Evolutionary conservation across 345 rosid genomes (phyloP).

Genomic region (rapeseed (Brassica napus)): Da-Ae NC_063440.1:16230501-16231000

Average conservation of each 20-base stretch:
- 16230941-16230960: slow-evolving; percentile 37
- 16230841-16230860: slow-evolving; percentile 4
- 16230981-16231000: slow-evolving; percentile 69
- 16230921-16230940: slow-evolving; percentile 40
- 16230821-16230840: slow-evolving; percentile 1
- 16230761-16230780: not conserved
- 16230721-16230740: no score
- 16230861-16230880: slow-evolving; percentile 5
- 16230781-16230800: not conserved
- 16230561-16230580: slow-evolving; percentile 58
- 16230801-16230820: slow-evolving; percentile 17
- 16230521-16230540: slow-evolving; percentile 7
- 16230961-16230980: slow-evolving; percentile 52
- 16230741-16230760: no score
- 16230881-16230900: not conserved
- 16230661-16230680: slow-evolving; percentile 8
- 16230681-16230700: slow-evolving; percentile 25
- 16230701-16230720: not conserved
- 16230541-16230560: slow-evolving; percentile 43
- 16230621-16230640: slow-evolving; percentile 43
- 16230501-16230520: not conserved
- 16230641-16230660: slow-evolving; percentile 45
- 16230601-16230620: slow-evolving; percentile 25
- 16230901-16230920: not conserved
- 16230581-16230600: slow-evolving; percentile 33